These are phyloP conservation scores for Penicillium angulare DNA, from an alignment of 495 filamentous ascomycete species.

Conservation along the genomic window DNA sequence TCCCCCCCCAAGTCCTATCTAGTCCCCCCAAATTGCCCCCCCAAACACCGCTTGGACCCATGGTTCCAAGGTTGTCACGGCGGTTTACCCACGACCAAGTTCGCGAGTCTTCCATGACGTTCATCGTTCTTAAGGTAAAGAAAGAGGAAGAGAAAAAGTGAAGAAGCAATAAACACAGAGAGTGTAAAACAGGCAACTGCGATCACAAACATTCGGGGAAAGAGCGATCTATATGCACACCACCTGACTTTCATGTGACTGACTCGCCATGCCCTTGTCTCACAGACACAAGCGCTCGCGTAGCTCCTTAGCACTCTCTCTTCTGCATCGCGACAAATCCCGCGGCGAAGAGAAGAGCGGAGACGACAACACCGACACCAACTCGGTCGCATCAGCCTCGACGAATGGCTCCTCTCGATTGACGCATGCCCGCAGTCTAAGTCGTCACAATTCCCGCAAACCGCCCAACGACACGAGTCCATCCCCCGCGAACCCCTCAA, in stretches of 20 bases:
- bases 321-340: slow-evolving; percentile 52
- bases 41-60: slow-evolving; percentile 12
- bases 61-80: slow-evolving; percentile 9
- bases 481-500: slow-evolving; percentile 19
- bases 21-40: background rate
- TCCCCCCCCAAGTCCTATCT: background rate
- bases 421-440: slow-evolving; percentile 30
- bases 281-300: slow-evolving; percentile 55
- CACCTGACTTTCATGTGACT: slow-evolving; percentile 15
- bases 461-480: slow-evolving; percentile 21
- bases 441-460: slow-evolving; percentile 28
- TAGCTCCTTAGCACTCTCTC: slow-evolving; percentile 50
- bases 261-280: slow-evolving; percentile 28
- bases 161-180: background rate
- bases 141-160: background rate
- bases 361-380: slow-evolving; percentile 30
- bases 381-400: slow-evolving; percentile 28
- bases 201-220: background rate
- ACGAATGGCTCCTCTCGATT: slow-evolving; percentile 26
- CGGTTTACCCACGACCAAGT: background rate
- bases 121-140: background rate
- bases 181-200: background rate
- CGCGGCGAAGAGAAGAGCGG: slow-evolving; percentile 44
- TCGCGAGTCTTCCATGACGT: background rate
- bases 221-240: background rate